A percentile compares a stretch with the other conserved stretches of the same genome.
Conservation (phyloP, 495 filamentous ascomycete genomes). For the Penicillium nucicola region DNA sequence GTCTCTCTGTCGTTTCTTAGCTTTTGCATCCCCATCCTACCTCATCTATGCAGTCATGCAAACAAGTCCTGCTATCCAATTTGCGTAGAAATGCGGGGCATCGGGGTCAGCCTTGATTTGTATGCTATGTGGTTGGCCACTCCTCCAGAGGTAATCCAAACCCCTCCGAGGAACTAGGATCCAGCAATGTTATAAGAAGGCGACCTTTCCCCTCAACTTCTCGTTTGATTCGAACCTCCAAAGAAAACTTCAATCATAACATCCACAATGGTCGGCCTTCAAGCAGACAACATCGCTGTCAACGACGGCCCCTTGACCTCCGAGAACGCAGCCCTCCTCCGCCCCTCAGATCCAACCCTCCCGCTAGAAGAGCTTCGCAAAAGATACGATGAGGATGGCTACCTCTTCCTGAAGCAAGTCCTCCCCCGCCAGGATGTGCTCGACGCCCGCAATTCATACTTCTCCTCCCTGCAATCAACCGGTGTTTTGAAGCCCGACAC, state of each 20-base stretch:
- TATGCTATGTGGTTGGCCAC: slow-evolving; percentile 15
- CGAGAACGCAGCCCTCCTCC: slow-evolving; percentile 44
- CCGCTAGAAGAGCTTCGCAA: slow-evolving; percentile 45
- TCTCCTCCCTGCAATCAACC: slow-evolving; percentile 49
- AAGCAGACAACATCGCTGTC: slow-evolving; percentile 35
- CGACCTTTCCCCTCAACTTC: not conserved
- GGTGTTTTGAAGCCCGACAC: slow-evolving; percentile 50
- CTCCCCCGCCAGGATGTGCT: slow-evolving; percentile 57
- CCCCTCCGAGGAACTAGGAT: slow-evolving; percentile 7
- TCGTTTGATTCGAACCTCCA: not conserved
- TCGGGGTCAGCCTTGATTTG: slow-evolving; percentile 5
- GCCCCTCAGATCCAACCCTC: slow-evolving; percentile 34
- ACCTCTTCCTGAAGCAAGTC: slow-evolving; percentile 58
- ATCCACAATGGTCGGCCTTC: slow-evolving; percentile 29
- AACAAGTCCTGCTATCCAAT: not conserved
- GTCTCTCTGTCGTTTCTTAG: too few relatives aligned
- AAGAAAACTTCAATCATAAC: not conserved
- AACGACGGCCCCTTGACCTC: slow-evolving; percentile 52
- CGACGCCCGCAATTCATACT: slow-evolving; percentile 54
- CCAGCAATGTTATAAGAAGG: slow-evolving; percentile 7
- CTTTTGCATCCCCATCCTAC: not conserved
- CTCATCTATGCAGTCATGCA: slow-evolving; percentile 4
- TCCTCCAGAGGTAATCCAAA: not conserved
- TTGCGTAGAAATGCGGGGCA: not conserved
- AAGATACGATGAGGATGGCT: slow-evolving; percentile 55